Base-by-base conservation (phyloP, 1,284 basidiomycete species). In the Phenoliferia sp. region DNA sequence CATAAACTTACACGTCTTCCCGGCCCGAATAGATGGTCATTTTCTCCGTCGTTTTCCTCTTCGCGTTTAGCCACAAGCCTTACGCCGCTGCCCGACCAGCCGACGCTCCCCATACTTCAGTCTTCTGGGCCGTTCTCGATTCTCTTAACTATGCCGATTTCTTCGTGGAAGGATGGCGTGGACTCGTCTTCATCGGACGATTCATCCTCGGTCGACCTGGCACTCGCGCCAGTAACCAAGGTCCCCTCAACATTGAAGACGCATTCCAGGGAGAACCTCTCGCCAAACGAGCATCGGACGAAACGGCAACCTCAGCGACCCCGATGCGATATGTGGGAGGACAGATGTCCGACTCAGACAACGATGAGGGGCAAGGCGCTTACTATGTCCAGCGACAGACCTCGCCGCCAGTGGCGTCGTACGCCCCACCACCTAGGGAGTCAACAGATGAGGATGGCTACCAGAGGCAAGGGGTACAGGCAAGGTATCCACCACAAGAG, bases 121-220 rank as follows among this genome's bases (percentile, higher is more conserved):
- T 76, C 1, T 78, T 63, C 39, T 48, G 59, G 60, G 66, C 90
- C 0, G 79, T 93, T 19, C 86, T 84, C 85, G 89, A 93, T 75
- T 88, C 88, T 61, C 84, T 92, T 77, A 92, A 92, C 78, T 87
- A 84, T 73, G 85, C 76, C 68, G 89, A 90, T 76, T 90, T 90
- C 74, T 73, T 77, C 3, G 61, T 78, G 44, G 90, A 92, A 78
- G 90, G 90, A 31, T 78, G 75, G 56, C 78, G 80, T 61, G 89
- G 88, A 1, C 68, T 88, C 69, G 82, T 79, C 68, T 91, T 86
- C 81, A 90, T 86, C 79, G 69, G 84, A 63, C 80, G 81, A 74
- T 84, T 79, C 74, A 64, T 78, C 17, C 80, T 80, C 28, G 80
- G 85, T 63, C 83, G 83, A 70, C 82, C 84, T 10, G 76, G 80